Conservation (phyloP, 225 moss, liverwort and hornwort species). For the Polytrichum commune region DNA sequence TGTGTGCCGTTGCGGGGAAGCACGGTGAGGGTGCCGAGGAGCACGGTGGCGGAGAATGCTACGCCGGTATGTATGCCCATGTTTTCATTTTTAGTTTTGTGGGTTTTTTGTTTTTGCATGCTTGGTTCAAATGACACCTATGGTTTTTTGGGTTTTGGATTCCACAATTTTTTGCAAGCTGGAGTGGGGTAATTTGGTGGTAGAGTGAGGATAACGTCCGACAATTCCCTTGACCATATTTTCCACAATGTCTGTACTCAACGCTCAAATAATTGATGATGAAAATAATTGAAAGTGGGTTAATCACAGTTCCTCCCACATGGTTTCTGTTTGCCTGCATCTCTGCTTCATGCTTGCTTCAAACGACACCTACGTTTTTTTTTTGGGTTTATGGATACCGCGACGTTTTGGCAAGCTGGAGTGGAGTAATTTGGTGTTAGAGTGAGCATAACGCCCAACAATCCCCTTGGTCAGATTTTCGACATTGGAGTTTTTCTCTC, state of each 20-base stretch:
- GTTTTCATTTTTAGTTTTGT: not conserved
- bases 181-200: not conserved
- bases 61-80: constrained; percentile 25
- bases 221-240: not conserved
- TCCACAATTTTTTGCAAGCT: not conserved
- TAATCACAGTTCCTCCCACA: no score
- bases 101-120: not conserved
- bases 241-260: no score
- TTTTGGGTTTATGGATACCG: no score
- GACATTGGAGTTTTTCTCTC: not conserved
- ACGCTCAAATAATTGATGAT: no score
- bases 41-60: constrained; percentile 42
- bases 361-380: no score
- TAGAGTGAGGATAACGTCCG: not conserved
- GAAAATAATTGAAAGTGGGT: no score
- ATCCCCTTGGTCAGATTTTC: not conserved
- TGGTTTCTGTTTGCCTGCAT: no score
- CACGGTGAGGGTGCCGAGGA: constrained; percentile 10
- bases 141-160: not conserved
- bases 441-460: not conserved
- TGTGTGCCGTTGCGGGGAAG: no score
- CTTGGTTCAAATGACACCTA: not conserved
- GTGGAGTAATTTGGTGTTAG: not conserved
- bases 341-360: no score
- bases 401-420: not conserved